These are phyloP conservation scores for Hymenoscyphus salicellus DNA, from an alignment of 2,329 filamentous ascomycete genomes.

Conservation along the genomic window DNA sequence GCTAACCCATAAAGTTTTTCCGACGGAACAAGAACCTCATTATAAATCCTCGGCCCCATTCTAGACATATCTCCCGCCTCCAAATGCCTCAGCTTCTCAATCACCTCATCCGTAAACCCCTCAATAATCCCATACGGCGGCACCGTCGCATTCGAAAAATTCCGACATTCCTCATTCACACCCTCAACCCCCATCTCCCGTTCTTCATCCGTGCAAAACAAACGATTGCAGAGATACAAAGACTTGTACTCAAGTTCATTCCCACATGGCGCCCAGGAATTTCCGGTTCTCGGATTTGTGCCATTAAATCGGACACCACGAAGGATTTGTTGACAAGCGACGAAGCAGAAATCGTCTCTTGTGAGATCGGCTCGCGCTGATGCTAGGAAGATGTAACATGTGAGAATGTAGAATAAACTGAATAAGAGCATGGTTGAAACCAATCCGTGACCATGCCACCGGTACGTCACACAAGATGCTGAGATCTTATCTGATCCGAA, in stretches of 20 bases:
- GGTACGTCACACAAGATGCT: background rate
- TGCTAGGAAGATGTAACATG: background rate
- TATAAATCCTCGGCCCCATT: background rate
- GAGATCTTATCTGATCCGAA: conserved; percentile 8
- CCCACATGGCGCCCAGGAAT: background rate
- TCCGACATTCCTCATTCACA: conserved; percentile 1
- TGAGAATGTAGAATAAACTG: background rate
- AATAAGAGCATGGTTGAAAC: background rate
- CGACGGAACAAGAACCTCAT: conserved; percentile 3
- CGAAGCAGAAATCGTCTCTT: conserved; percentile 3
- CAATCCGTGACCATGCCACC: background rate
- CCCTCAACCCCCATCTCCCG: background rate
- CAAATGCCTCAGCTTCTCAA: background rate
- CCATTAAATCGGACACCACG: background rate
- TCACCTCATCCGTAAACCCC: background rate
- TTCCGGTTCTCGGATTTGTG: conserved; percentile 1
- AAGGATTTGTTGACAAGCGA: conserved; percentile 4
- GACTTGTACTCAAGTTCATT: background rate
- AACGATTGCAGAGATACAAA: background rate
- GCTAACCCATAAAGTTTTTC: conserved; percentile 1
- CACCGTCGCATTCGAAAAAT: background rate
- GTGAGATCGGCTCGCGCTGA: background rate
- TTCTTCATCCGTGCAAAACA: conserved; percentile 4
- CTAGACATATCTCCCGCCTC: background rate
- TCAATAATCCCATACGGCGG: background rate